Conservation (phyloP, 1,284 basidiomycete genomes). For the Athelia psychrophila region DNA sequence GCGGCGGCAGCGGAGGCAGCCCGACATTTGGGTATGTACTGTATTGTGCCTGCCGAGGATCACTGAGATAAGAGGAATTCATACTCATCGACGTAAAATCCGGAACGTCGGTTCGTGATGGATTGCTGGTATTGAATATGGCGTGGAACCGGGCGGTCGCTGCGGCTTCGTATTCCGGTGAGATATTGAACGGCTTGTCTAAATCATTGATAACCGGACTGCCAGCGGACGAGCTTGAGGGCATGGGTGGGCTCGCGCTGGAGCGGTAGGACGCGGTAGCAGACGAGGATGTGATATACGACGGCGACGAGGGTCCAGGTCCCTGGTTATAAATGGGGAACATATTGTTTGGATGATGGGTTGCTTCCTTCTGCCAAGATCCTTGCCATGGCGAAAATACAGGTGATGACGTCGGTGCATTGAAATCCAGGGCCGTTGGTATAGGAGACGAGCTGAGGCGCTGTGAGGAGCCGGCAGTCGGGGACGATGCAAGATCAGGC, state of each 20-base stretch:
- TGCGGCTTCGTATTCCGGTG: neutral
- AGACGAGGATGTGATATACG: neutral
- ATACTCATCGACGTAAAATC: neutral
- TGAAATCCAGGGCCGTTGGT: neutral
- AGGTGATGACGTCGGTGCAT: no score
- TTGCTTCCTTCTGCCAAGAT: neutral
- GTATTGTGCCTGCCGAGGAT: neutral
- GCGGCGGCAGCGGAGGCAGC: neutral
- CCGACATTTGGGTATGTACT: neutral
- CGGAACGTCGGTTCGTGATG: neutral
- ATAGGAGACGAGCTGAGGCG: neutral
- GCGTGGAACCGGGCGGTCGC: neutral
- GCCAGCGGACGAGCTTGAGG: neutral
- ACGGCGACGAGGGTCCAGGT: neutral
- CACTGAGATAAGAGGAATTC: neutral
- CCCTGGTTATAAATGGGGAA: neutral
- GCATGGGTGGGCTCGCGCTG: neutral
- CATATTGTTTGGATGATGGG: neutral
- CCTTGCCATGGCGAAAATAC: neutral
- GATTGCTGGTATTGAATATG: neutral
- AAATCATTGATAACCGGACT: neutral
- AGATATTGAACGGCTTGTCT: neutral
- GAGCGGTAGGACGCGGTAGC: neutral
- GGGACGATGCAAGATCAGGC: neutral
- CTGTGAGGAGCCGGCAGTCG: neutral